Evolutionary conservation across 2,329 filamentous ascomycete species (phyloP), one percentile per base, ranked within the genome.

Genomic region (Helotiales sp.): DNA sequence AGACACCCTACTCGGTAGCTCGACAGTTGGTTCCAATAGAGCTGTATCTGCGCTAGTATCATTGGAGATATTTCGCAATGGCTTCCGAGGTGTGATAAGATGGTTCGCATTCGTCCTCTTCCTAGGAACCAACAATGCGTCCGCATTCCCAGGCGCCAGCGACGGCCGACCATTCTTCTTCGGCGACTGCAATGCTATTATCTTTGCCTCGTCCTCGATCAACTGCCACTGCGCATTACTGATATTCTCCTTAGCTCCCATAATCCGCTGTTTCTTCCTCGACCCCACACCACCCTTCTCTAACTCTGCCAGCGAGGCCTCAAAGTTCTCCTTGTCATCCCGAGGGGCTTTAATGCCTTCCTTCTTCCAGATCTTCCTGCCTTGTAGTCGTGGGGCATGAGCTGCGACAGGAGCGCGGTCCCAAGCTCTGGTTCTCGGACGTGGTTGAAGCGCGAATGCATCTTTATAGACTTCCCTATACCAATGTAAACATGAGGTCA

Each of bases 251-350:
- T 75, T 69, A 42, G 42, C 66, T 15, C 56, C 58, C 7, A 58
- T 50, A 12, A 60, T 64, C n/a, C 72, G 69, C 19, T 55, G 47
- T 55, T 67, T 71, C 61, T 78, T 78, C 30, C 76, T 69, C 22
- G 69, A 38, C 0, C 69, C 71, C 2, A 54, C 48, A 2, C 73
- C 72, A 22, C 71, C 70, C 24, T 63, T 68, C 15, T 70, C 66
- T 5, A 77, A 65, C 59, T 78, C 76, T 12, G 38, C 38, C 48
- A 67, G 61, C 2, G 61, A 62, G 30, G 59, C 57, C 12, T 63
- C 57, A 15, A 60, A 40, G 38, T 64, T 67, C 53, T 67, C 64
- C 36, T 69, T 67, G 19, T 66, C 54, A 12, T 57, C 55, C 13
- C 54, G 22, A 13, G 44, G 19, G 5, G 49, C 44, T 40, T 46